These are phyloP conservation scores for Trichocladium antarcticum DNA, from an alignment of 495 filamentous ascomycete genomes.

Conservation along the genomic window DNA sequence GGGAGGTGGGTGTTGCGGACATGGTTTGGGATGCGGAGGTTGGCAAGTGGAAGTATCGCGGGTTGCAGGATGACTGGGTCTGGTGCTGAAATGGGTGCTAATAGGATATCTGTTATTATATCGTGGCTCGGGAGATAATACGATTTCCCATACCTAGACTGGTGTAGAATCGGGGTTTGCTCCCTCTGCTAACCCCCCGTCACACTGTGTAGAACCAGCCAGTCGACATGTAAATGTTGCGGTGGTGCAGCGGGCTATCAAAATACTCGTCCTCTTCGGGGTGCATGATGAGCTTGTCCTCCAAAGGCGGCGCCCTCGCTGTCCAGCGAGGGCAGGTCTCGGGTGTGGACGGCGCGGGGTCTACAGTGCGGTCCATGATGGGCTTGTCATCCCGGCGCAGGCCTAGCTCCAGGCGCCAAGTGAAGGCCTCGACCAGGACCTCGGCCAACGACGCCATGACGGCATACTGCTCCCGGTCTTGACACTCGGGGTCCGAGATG, in stretches of 20 bases:
- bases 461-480: slow-evolving; percentile 1
- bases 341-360: neutral
- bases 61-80: neutral
- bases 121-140: too few species aligned
- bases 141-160: too few species aligned
- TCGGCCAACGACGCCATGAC: slow-evolving; percentile 3
- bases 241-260: slow-evolving; percentile 1
- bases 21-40: neutral
- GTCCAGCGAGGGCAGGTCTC: neutral
- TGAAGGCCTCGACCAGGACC: neutral
- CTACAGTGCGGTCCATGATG: neutral
- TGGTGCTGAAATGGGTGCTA: slow-evolving; percentile 1
- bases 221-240: slow-evolving; percentile 2
- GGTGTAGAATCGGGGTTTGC: too few species aligned
- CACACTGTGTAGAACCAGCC: slow-evolving; percentile 3
- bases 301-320: neutral
- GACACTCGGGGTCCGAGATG: neutral
- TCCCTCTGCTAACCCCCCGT: neutral
- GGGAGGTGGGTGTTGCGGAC: neutral
- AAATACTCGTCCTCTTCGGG: neutral
- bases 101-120: too few species aligned
- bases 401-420: neutral
- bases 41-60: neutral
- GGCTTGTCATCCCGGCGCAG: neutral
- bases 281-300: neutral